Base-by-base conservation (phyloP, 2,329 filamentous ascomycete genomes). In the Ophiostoma pallidulum region DNA sequence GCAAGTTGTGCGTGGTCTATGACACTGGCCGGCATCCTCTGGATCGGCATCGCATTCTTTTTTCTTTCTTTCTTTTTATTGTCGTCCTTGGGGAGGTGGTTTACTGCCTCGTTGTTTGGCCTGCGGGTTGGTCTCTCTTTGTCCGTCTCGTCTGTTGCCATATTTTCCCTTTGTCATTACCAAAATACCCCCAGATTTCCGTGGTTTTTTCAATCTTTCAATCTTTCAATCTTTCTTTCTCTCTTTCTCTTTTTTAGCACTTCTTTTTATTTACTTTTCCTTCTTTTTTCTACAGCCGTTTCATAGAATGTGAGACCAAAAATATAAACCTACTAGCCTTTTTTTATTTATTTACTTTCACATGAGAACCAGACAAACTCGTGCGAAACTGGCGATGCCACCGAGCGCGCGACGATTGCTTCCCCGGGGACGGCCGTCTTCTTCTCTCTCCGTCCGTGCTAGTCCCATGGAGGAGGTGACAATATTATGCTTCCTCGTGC, bases 131-230 rank as follows among this genome's bases (percentile, higher is more conserved):
- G 9, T 4, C 35, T 16, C 19, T 32, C n/a, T 35, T 16, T 9
- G 13, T n/a, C 26, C 20, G 31, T 31, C 4, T 14, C 19, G 22
- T 41, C 13, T 4, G 2, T 4, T 26, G 4, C 13, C 24, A 16
- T 7, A 8, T 5, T 28, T 26, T 40, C 41, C 32, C 26, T 45
- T 42, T 49, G 40, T 48, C 26, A 20, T 16, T 31, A 20, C 24
- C 35, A 45, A 18, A 49, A 49, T 49, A 49, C 47, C 47, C 47
- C 37, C n/a, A n/a, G 29, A 29, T 36, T 45, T 36, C 41, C 32
- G 18, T 41, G 35, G 6, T 29, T 40, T 24, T 19, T 43, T 20
- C n/a, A n/a, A n/a, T 29, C 32, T 24, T 24, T 28, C 28, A 9
- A 10, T 26, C 9, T 20, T 32, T n/a, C 19, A 18, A 6, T 8